phyloP scores from a whole-genome alignment of 2,329 filamentous ascomycete species.

The Cladosporium austrohemisphaericum region DNA sequence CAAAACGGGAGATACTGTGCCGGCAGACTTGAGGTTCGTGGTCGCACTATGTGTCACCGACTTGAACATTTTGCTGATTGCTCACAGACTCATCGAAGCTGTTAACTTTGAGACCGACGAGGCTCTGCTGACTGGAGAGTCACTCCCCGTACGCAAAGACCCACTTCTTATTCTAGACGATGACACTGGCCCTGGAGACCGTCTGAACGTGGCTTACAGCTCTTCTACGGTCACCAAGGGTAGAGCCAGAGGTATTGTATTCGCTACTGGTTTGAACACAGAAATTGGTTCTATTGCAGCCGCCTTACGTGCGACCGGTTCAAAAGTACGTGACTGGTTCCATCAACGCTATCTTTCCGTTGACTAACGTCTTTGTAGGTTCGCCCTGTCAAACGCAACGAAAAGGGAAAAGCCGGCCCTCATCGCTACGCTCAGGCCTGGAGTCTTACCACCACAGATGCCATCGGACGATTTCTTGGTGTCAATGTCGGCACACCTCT shows the following conservation, averaged over 20 bases:
- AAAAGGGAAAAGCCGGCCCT: conserved; percentile 31
- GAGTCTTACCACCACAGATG: conserved; percentile 53
- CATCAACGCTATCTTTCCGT: too few species aligned
- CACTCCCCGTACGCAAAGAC: conserved; percentile 64
- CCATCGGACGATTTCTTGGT: conserved; percentile 61
- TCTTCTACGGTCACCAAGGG: conserved; percentile 70
- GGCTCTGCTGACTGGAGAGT: conserved; percentile 72
- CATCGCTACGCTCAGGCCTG: conserved; percentile 47
- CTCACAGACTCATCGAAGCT: conserved; percentile 33
- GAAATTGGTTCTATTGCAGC: conserved; percentile 72
- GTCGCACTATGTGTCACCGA: too few species aligned
- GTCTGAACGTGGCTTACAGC: conserved; percentile 67
- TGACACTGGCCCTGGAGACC: conserved; percentile 62
- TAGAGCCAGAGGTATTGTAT: conserved; percentile 64
- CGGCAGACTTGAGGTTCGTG: conserved; percentile 53
- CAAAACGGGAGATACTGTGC: conserved; percentile 48
- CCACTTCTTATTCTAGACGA: conserved; percentile 50
- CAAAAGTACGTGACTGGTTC: conserved; percentile 8
- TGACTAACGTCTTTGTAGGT: conserved; percentile 38
- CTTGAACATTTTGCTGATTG: not conserved
- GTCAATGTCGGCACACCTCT: conserved; percentile 75
- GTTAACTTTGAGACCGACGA: conserved; percentile 69
- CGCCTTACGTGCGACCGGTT: conserved; percentile 58
- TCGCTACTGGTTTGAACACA: conserved; percentile 68
- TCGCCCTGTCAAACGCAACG: conserved; percentile 38